Conservation (phyloP, 345 rosid species). For the Punica granatum region DNA sequence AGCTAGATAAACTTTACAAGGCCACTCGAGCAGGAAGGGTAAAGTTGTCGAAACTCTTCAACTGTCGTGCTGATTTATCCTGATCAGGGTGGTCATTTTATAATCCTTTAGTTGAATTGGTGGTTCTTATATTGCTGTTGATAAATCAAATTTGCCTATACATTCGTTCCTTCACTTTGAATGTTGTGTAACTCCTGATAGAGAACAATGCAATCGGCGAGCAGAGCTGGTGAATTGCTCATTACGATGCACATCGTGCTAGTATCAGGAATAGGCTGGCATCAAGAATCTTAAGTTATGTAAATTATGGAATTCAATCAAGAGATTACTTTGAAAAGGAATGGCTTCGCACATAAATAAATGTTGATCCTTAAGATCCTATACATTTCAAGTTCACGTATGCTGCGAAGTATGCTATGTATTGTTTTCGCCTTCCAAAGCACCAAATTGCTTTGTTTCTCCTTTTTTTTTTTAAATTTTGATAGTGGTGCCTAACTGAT, state of each 20-base stretch:
- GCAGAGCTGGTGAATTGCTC: not conserved
- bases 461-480: no score
- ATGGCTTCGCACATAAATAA: not conserved
- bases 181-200: no score
- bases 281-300: not conserved
- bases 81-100: not conserved
- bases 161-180: not conserved
- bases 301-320: not conserved
- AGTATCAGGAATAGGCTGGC: not conserved
- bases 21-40: constrained; percentile 84
- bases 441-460: not conserved
- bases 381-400: not conserved
- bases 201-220: not conserved
- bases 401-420: not conserved
- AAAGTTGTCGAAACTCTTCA: constrained; percentile 4
- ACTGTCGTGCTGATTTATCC: not conserved
- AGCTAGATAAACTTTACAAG: constrained; percentile 77
- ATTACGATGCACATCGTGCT: not conserved
- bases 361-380: not conserved
- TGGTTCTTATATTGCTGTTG: not conserved
- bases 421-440: not conserved
- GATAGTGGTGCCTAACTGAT: not conserved
- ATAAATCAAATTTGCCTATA: not conserved
- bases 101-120: constrained; percentile 10
- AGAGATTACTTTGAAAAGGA: not conserved